Evolutionary conservation across 2,329 filamentous ascomycete genomes (phyloP).

Genomic region (Berkeleyomyces basicola): DNA sequence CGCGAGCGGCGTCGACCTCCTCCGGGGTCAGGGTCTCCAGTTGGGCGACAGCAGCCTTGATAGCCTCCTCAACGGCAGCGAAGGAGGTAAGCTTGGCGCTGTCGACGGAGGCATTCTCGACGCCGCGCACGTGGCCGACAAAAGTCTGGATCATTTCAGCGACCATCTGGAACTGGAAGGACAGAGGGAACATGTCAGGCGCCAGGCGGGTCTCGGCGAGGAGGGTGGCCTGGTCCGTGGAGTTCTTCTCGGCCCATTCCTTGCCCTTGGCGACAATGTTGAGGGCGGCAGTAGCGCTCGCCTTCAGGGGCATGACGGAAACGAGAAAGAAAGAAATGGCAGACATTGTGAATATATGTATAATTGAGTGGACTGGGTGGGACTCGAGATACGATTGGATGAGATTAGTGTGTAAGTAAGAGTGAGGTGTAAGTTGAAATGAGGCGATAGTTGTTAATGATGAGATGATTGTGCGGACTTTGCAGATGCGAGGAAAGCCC

Average conservation of each 20-base stretch:
- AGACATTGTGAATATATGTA: slow-evolving; percentile 3
- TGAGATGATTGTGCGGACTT: background rate
- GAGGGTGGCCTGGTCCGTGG: background rate
- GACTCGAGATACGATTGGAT: background rate
- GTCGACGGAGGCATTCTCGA: background rate
- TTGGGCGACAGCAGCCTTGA: slow-evolving; percentile 1
- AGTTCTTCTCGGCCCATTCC: background rate
- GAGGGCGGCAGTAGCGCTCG: background rate
- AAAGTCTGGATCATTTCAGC: background rate
- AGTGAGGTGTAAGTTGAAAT: background rate
- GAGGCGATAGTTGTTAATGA: background rate
- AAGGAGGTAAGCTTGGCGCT: slow-evolving; percentile 2
- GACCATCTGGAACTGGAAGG: slow-evolving; percentile 19
- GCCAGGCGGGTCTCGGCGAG: slow-evolving; percentile 16
- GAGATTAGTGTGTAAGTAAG: background rate
- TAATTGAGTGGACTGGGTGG: no score
- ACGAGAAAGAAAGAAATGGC: slow-evolving; percentile 5
- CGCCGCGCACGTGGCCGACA: slow-evolving; percentile 3
- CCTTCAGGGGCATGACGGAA: slow-evolving; percentile 3
- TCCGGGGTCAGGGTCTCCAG: slow-evolving; percentile 4
- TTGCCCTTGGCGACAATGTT: slow-evolving; percentile 7
- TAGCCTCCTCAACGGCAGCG: background rate
- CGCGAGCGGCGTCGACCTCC: slow-evolving; percentile 20
- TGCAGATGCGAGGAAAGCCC: background rate
- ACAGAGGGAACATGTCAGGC: slow-evolving; percentile 23